Percentiles rank a stretch among this genome's conserved stretches.
Conservation (phyloP, 441 rosid genomes). For the Raphanus hybrid region DNA sequence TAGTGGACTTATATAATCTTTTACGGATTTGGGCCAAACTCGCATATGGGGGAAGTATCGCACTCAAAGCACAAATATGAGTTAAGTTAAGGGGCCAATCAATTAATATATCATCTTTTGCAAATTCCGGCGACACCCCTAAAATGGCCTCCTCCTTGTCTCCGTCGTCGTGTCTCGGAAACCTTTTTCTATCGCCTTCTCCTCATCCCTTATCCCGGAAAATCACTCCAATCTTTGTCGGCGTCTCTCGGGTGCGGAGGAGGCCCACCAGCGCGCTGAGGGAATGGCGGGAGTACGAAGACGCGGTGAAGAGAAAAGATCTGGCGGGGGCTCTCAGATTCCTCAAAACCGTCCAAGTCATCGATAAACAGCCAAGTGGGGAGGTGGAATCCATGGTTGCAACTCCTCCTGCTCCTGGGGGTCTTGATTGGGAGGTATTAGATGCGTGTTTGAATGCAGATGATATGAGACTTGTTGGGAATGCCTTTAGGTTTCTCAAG, state of each 20-base stretch:
- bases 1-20: too few relatives aligned
- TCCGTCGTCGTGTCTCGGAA: too few relatives aligned
- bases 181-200: conserved; percentile 6
- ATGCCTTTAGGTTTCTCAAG: conserved; percentile 68
- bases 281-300: conserved; percentile 90
- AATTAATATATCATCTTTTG: too few relatives aligned
- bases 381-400: too few relatives aligned
- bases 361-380: conserved; percentile 4
- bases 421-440: conserved; percentile 73
- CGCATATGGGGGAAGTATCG: too few relatives aligned
- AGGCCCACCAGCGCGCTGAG: conserved; percentile 51
- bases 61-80: too few relatives aligned
- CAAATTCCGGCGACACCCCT: too few relatives aligned
- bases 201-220: conserved; percentile 26
- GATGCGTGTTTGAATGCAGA: conserved; percentile 93
- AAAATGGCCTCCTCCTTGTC: too few relatives aligned
- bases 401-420: too few relatives aligned
- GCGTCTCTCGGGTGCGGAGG: conserved; percentile 16
- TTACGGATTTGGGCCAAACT: too few relatives aligned
- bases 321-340: conserved; percentile 80
- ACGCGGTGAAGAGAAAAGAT: conserved; percentile 87
- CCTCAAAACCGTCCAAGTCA: conserved; percentile 58
- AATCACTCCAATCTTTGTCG: conserved; percentile 12
- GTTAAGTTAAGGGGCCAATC: too few relatives aligned
- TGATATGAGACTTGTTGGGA: conserved; percentile 83